Percentiles rank a stretch among this genome's conserved stretches.
phyloP scores from a whole-genome alignment of 139 green algal genomes.

The Chlorella ohadii region DNA sequence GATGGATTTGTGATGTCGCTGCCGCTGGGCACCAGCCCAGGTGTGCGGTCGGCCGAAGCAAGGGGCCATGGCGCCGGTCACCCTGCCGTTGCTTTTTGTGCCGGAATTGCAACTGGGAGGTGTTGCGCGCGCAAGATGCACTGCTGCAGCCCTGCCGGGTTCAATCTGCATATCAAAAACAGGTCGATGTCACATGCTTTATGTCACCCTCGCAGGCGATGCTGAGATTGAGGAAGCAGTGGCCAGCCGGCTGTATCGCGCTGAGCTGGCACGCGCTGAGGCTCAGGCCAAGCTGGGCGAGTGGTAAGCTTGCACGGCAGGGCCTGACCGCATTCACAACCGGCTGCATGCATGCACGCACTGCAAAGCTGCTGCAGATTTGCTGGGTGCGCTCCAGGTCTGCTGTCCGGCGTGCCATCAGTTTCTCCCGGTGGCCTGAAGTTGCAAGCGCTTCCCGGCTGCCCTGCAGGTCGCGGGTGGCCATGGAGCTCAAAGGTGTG shows the following conservation, averaged over 20 bases:
- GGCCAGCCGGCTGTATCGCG: constrained; percentile 25
- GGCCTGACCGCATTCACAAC: no score
- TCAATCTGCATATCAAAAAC: no score
- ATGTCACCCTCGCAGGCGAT: constrained; percentile 12
- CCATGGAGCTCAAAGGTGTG: constrained; percentile 32
- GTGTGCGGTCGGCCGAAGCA: not conserved
- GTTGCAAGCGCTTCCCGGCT: no score
- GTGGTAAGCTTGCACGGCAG: constrained; percentile 3
- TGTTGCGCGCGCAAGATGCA: no score
- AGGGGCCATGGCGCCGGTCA: no score
- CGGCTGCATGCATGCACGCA: not conserved
- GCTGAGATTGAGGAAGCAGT: constrained; percentile 32
- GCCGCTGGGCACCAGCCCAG: constrained; percentile 19
- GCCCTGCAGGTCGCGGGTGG: constrained; percentile 29
- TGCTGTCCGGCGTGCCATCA: no score
- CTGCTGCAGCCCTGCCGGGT: no score
- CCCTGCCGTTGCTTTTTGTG: no score
- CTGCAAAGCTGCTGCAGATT: not conserved
- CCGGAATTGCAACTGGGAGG: no score
- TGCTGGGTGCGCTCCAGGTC: no score
- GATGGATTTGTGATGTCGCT: constrained; percentile 43
- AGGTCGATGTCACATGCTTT: no score
- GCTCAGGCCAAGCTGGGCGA: constrained; percentile 32
- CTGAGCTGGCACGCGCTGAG: constrained; percentile 22
- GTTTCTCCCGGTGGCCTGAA: no score